Percentiles rank a stretch among this genome's conserved stretches.
These are phyloP conservation scores for Xerocomellus chrysenteron DNA, from an alignment of 768 basidiomycete genomes.

Conservation along the genomic window DNA sequence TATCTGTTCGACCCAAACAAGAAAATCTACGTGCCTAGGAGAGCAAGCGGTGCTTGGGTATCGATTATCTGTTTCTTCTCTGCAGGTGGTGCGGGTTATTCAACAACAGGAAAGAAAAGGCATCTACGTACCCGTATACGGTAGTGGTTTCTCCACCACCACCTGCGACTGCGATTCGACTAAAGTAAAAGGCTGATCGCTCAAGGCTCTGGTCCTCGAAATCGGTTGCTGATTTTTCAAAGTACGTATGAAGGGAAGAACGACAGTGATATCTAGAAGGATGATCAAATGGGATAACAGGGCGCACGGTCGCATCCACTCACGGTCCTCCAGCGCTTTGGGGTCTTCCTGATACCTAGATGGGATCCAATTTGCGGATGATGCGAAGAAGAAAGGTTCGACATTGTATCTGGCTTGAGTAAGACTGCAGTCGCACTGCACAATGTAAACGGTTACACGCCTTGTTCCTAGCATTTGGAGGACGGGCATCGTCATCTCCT, in stretches of 20 bases:
- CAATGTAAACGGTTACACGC: conserved; percentile 21
- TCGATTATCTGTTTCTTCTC: conserved; percentile 26
- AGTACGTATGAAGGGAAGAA: conserved; percentile 41
- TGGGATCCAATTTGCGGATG: conserved; percentile 42
- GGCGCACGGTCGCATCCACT: conserved; percentile 17
- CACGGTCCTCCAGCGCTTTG: conserved; percentile 37
- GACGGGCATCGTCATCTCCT: conserved; percentile 35
- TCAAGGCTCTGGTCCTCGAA: conserved; percentile 10
- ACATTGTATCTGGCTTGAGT: conserved; percentile 35
- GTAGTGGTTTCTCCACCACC: background rate
- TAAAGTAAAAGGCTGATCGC: conserved; percentile 15
- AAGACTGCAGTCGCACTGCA: background rate
- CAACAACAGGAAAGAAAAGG: background rate
- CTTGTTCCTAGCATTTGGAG: conserved; percentile 41
- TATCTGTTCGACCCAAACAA: background rate
- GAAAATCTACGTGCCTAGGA: conserved; percentile 13
- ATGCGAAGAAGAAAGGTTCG: conserved; percentile 46
- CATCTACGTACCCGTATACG: conserved; percentile 11
- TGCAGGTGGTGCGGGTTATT: background rate
- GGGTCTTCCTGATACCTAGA: conserved; percentile 41
- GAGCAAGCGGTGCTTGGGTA: conserved; percentile 30
- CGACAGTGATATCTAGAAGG: conserved; percentile 43
- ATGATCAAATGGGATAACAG: background rate
- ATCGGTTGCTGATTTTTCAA: conserved; percentile 32
- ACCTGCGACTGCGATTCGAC: background rate